Conservation (phyloP, 192 early-diverging fungal species). For the Gorgonomyces haynaldii region DNA sequence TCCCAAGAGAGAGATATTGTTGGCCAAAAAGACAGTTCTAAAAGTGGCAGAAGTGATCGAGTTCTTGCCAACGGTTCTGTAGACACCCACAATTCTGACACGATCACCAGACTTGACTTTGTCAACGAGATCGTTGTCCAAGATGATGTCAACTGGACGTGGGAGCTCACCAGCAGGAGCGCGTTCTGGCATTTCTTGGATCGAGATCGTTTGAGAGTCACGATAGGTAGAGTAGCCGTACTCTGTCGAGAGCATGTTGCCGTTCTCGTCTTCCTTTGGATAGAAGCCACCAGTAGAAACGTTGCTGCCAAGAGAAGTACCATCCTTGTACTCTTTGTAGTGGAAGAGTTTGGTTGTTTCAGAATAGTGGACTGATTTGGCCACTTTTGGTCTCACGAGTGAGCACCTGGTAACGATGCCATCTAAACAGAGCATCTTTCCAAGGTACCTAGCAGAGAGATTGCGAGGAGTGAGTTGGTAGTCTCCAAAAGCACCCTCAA, state of each 20-base stretch:
- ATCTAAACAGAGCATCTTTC: constrained; percentile 84
- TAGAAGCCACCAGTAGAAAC: constrained; percentile 70
- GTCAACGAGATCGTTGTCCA: constrained; percentile 96
- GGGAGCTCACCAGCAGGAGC: constrained; percentile 89
- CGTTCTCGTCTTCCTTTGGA: constrained; percentile 90
- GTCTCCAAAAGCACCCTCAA: constrained; percentile 87
- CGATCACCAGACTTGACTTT: constrained; percentile 93
- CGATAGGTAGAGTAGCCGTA: constrained; percentile 81
- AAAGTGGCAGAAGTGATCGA: constrained; percentile 39
- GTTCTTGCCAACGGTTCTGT: constrained; percentile 75
- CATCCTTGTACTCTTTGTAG: constrained; percentile 77
- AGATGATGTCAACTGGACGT: constrained; percentile 82
- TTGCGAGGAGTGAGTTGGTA: constrained; percentile 78
- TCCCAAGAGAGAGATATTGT: constrained; percentile 62
- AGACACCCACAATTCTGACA: constrained; percentile 86
- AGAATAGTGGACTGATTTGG: constrained; percentile 83
- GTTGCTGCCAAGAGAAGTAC: constrained; percentile 56
- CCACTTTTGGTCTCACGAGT: constrained; percentile 89
- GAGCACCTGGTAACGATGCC: constrained; percentile 97
- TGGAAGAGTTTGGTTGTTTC: constrained; percentile 73
- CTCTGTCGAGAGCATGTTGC: constrained; percentile 84
- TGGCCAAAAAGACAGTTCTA: constrained; percentile 82
- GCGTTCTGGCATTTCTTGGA: constrained; percentile 99
- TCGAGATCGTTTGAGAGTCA: constrained; percentile 83
- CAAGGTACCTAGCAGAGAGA: constrained; percentile 64